Evolutionary conservation across 345 rosid species (phyloP).

Genomic region (Schrenkiella parvula): DNA sequence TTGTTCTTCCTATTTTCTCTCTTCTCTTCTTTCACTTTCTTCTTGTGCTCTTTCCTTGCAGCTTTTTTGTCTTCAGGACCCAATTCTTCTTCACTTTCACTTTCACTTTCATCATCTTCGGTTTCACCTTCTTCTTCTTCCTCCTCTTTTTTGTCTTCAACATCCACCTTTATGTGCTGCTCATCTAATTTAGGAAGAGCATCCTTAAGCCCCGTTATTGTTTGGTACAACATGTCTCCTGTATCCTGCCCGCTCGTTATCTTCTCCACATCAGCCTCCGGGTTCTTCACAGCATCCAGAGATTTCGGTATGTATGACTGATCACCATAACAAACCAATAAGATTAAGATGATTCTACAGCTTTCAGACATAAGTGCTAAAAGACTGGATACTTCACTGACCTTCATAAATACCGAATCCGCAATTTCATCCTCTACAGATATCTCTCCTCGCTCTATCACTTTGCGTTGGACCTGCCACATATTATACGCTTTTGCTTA

Average conservation of each 20-base stretch:
- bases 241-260: conserved; percentile 78
- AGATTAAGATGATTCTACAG: neutral
- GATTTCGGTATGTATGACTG: conserved; percentile 89
- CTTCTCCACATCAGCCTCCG: conserved; percentile 66
- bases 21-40: conserved; percentile 95
- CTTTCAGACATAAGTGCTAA: neutral
- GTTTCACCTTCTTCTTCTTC: conserved; percentile 27
- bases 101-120: conserved; percentile 40
- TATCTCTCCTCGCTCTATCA: conserved; percentile 58
- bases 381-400: conserved; percentile 23
- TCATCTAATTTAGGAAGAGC: conserved; percentile 47
- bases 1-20: conserved; percentile 84
- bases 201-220: conserved; percentile 79
- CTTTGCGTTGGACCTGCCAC: conserved; percentile 69
- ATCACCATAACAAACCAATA: neutral
- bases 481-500: neutral
- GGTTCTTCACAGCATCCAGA: conserved; percentile 70
- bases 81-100: conserved; percentile 38
- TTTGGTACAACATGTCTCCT: conserved; percentile 64
- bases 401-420: conserved; percentile 91
- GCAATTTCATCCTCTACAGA: conserved; percentile 89
- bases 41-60: conserved; percentile 91
- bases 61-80: conserved; percentile 57
- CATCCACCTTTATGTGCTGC: conserved; percentile 19
- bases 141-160: conserved; percentile 20